Evolutionary conservation across 257 asterid species (phyloP), one percentile per base, ranked within the genome.

Genomic region (Gardenia jasminoides): DNA sequence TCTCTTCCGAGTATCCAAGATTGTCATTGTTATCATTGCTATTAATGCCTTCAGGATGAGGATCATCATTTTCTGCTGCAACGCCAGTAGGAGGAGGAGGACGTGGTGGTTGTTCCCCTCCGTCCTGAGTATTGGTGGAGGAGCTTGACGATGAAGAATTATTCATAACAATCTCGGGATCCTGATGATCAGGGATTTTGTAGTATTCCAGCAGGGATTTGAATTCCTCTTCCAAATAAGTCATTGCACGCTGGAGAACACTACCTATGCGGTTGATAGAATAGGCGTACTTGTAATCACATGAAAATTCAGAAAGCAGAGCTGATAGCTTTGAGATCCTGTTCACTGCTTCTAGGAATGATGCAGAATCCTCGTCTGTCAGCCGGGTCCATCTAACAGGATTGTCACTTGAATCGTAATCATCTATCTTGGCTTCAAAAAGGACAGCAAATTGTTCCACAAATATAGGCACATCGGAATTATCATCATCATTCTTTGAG

Each of bases 151-250:
- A 75, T 2, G 36, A 28, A 19, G 56, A 28, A 1, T 1, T 7
- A 6, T 62, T 26, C 16, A 39, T 9, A 67, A n/a, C 65, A 68
- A 12, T 76, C 10, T 6, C 0, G 2, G 22, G 79, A 54, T 84
- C 82, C 0, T 85, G 41, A 24, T 67, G 31, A 16, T 74, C 76
- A 28, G 64, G 79, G 69, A 76, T 64, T 70, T 76, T 87, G 87
- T 85, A 84, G 69, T 87, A 92, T 47, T 93, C 96, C 2, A 91
- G 85, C 16, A 91, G 78, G 7, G 81, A 71, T 74, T 81, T 91
- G 88, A 93, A 90, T 80, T 91, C 97, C 44, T 89, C 98, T 85
- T 91, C 99, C 76, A 92, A 6, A 78, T 93, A 89, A 8, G 91
- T 77, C 92, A 94, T 90, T 44, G 89, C 88, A 3, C 90, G 95